Base-by-base conservation (phyloP, 2,329 filamentous ascomycete genomes). In the Raffaelea deltoideospora region DNA sequence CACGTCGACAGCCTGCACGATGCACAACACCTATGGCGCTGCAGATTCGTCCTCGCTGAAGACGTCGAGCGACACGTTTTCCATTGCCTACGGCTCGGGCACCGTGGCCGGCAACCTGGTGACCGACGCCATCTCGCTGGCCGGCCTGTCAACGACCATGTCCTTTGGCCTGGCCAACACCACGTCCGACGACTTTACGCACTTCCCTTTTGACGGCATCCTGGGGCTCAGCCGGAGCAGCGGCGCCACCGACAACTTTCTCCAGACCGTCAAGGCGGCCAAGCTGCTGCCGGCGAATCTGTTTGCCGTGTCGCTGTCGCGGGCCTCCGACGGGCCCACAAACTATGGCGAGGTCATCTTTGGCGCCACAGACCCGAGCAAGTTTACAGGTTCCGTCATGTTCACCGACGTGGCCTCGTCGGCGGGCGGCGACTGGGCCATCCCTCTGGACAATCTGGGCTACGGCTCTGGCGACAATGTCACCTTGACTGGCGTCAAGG, bases 121-220 rank as follows among this genome's bases (percentile, higher is more conserved):
- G 7, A 67, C 63, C 10, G 86, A 94, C 49, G 75, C 62, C 0
- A 51, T 90, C 18, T 63, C 65, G 4, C 59, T 93, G 44, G 80
- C 76, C 3, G 73, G 72, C 14, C 62, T 87, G 43, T 69, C 64
- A 30, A 51, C 84, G 13, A 54, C 65, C 2, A 66, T 85, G 47
- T 63, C 71, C 3, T 82, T 94, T 48, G 86, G 86, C 5, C 57
- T 87, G 41, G 83, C 80, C 18, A 70, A 68, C 24, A 67, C 67
- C 19, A 81, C 81, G 2, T 85, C 82, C 1, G 57, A 72, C 35
- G 76, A 90, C 44, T 93, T 94, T 53, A 58, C 63, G 21, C 68
- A 70, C 36, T 93, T 88, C 48, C 79, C 83, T 2, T 86, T 93
- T 55, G 86, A 94, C 53, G 86, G 86, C 19, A 92, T 98, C 34